These are phyloP conservation scores for Celoporthe dispersa DNA, from an alignment of 2,329 filamentous ascomycete genomes.

Conservation along the genomic window DNA sequence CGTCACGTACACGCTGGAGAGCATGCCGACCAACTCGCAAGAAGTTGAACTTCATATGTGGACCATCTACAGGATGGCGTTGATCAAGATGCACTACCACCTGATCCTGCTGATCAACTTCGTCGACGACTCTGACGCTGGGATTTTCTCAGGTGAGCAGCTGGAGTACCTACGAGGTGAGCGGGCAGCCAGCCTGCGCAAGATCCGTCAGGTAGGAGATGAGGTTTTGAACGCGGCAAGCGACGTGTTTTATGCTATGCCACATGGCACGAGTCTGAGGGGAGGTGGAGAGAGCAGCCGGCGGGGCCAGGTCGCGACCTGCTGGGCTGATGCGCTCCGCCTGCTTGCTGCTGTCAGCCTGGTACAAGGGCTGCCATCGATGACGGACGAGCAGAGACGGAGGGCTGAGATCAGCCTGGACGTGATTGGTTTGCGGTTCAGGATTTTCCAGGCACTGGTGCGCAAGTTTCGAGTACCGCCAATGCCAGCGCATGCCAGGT, in stretches of 20 bases:
- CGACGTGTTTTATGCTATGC: background rate
- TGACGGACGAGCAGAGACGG: background rate
- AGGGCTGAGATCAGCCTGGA: background rate
- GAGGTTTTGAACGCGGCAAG: slow-evolving; percentile 6
- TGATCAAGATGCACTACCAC: background rate
- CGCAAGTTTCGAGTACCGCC: background rate
- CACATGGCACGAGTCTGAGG: background rate
- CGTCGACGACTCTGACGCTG: background rate
- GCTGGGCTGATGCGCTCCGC: slow-evolving; percentile 7
- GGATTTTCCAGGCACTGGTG: background rate
- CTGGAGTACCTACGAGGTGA: background rate
- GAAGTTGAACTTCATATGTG: background rate
- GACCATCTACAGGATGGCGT: background rate
- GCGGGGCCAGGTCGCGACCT: background rate
- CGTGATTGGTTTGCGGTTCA: background rate
- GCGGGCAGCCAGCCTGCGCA: slow-evolving; percentile 4
- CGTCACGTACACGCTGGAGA: background rate
- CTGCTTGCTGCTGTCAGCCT: background rate
- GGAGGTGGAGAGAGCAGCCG: background rate
- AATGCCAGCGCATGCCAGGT: background rate
- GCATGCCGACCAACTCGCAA: background rate
- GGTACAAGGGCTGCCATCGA: background rate
- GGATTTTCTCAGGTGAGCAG: background rate
- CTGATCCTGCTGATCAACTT: slow-evolving; percentile 2
- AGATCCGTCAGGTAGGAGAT: background rate